Conservation (phyloP, 768 basidiomycete species). For the Phaeotremella fagi region DNA sequence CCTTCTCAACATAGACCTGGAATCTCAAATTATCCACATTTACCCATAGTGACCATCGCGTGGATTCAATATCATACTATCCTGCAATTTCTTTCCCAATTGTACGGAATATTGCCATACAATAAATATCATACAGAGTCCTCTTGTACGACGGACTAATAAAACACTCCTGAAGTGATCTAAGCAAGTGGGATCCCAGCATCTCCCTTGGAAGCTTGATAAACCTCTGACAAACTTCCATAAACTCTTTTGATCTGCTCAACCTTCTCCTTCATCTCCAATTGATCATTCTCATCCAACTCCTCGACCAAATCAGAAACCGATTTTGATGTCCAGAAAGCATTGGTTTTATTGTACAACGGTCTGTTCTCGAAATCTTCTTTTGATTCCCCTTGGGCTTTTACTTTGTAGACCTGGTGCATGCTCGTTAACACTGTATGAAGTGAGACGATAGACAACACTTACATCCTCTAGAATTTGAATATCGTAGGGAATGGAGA, state of each 20-base stretch:
- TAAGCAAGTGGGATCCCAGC: conserved; percentile 33
- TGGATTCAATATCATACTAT: too few species aligned
- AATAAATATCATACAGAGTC: too few species aligned
- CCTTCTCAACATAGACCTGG: too few species aligned
- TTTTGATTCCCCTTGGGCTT: conserved; percentile 4
- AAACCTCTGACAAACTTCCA: conserved; percentile 20
- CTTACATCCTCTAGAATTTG: conserved; percentile 22
- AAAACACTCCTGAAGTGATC: too few species aligned
- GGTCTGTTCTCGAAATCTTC: conserved; percentile 14
- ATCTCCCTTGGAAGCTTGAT: conserved; percentile 29
- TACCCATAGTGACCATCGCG: too few species aligned
- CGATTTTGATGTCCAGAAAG: conserved; percentile 22
- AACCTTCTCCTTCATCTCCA: conserved; percentile 4
- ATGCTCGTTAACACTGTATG: not conserved
- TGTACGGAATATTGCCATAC: too few species aligned
- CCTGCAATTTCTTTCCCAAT: too few species aligned
- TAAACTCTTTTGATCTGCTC: conserved; percentile 18
- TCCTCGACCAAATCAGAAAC: conserved; percentile 16
- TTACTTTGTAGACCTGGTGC: conserved; percentile 27
- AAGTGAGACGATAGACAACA: not conserved
- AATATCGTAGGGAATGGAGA: conserved; percentile 38
- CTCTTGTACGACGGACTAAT: too few species aligned
- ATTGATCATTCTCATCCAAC: conserved; percentile 10
- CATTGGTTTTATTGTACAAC: conserved; percentile 35
- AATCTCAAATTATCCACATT: too few species aligned